phyloP scores from a whole-genome alignment of 345 rosid genomes.

The Erucastrum elatum region DNA sequence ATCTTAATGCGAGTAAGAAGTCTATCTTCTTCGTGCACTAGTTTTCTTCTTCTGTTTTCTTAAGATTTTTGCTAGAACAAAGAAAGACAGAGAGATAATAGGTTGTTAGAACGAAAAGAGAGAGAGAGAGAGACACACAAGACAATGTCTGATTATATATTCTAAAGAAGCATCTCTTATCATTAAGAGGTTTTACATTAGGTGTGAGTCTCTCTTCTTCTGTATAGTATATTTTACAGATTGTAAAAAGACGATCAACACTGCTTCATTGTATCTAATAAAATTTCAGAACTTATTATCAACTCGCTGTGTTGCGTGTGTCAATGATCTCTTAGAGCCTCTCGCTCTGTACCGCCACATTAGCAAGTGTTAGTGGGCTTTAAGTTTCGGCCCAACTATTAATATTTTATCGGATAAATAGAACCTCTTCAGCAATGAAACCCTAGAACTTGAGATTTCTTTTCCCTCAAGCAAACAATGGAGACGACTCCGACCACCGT shows the following conservation, averaged over 20 bases:
- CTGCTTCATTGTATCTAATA: neutral
- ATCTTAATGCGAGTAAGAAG: neutral
- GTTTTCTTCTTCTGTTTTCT: neutral
- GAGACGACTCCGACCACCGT: conserved; percentile 52
- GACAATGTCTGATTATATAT: neutral
- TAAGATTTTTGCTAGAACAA: neutral
- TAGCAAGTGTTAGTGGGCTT: conserved; percentile 5
- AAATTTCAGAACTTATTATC: neutral
- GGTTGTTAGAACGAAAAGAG: neutral
- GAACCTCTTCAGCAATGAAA: conserved; percentile 1
- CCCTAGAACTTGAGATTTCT: conserved; percentile 13
- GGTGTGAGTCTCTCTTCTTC: neutral
- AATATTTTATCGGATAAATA: neutral
- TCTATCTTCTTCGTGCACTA: neutral
- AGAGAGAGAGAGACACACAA: neutral
- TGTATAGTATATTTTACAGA: neutral
- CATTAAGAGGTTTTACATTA: neutral
- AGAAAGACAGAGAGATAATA: neutral
- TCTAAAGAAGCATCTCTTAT: neutral
- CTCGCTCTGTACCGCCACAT: neutral
- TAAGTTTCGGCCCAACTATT: neutral
- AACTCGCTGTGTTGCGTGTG: neutral
- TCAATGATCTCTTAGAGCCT: neutral
- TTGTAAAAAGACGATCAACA: neutral
- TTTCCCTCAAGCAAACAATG: conserved; percentile 35